These are phyloP conservation scores for Wickerhamomyces bovis DNA, from an alignment of 805 yeast genomes.

Conservation along the genomic window DNA sequence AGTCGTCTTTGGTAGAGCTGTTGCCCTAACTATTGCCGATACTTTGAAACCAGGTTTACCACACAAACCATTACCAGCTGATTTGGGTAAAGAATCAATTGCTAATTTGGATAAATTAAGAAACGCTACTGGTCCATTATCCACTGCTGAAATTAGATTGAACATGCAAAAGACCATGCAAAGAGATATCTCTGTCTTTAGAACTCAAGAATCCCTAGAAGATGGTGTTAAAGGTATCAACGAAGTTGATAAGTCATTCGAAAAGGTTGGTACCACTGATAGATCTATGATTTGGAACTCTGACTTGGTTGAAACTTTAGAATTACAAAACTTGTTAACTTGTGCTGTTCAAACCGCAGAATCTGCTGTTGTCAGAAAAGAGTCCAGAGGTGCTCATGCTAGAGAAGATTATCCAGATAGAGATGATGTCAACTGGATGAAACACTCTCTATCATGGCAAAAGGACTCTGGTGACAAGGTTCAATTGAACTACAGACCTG, in stretches of 20 bases:
- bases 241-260: constrained; percentile 67
- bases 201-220: constrained; percentile 87
- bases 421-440: constrained; percentile 97
- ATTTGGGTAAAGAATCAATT: constrained; percentile 83
- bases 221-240: constrained; percentile 80
- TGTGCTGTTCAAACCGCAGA: constrained; percentile 95
- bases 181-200: constrained; percentile 93
- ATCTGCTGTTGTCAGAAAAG: constrained; percentile 91
- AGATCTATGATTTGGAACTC: constrained; percentile 99
- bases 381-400: constrained; percentile 99
- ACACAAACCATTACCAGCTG: constrained; percentile 74
- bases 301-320: constrained; percentile 92
- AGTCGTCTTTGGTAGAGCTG: constrained; percentile 98
- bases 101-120: constrained; percentile 86
- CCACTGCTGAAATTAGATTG: constrained; percentile 85
- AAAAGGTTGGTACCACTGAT: constrained; percentile 80
- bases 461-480: constrained; percentile 61
- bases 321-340: constrained; percentile 91
- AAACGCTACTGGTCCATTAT: constrained; percentile 72
- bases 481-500: constrained; percentile 77
- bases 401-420: constrained; percentile 96
- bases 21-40: constrained; percentile 85
- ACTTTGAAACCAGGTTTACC: constrained; percentile 85
- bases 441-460: constrained; percentile 95
- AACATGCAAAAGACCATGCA: constrained; percentile 97